These are phyloP conservation scores for Colletotrichum tropicale DNA, from an alignment of 2,329 filamentous ascomycete genomes.

Conservation along the genomic window DNA sequence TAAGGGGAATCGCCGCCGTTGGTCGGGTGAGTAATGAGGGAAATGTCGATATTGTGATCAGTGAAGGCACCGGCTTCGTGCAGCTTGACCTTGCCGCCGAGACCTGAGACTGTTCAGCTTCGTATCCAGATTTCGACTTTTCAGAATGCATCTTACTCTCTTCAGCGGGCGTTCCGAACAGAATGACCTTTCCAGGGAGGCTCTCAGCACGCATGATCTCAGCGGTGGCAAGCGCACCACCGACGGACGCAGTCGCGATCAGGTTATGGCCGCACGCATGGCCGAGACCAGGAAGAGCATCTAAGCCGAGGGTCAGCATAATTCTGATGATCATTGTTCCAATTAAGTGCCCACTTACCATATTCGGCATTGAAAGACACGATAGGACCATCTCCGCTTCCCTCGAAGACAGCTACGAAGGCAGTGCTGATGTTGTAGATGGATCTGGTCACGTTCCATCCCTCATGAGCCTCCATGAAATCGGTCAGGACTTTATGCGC, in stretches of 20 bases:
- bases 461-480: constrained; percentile 36
- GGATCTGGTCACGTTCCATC: constrained; percentile 43
- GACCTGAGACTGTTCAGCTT: constrained; percentile 29
- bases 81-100: constrained; percentile 52
- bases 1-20: constrained; percentile 3
- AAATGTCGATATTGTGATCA: constrained; percentile 32
- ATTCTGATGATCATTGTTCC: neutral
- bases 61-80: constrained; percentile 44
- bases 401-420: constrained; percentile 45
- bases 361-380: constrained; percentile 48
- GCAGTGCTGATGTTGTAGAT: constrained; percentile 47
- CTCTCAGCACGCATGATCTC: constrained; percentile 42
- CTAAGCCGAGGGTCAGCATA: constrained; percentile 18
- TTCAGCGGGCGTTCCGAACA: constrained; percentile 57
- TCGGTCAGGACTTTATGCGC: constrained; percentile 44
- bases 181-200: constrained; percentile 47
- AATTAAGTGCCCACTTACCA: constrained; percentile 17
- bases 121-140: neutral
- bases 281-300: constrained; percentile 38
- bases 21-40: constrained; percentile 32
- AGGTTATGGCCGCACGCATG: constrained; percentile 43
- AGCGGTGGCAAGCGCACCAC: constrained; percentile 50
- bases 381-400: constrained; percentile 36
- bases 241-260: constrained; percentile 52
- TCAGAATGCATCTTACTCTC: constrained; percentile 34